Evolutionary conservation across 176 grass and related monocot species (phyloP), one percentile per base, ranked within the genome.

Genomic region (Aegilops bicornis): DNA sequence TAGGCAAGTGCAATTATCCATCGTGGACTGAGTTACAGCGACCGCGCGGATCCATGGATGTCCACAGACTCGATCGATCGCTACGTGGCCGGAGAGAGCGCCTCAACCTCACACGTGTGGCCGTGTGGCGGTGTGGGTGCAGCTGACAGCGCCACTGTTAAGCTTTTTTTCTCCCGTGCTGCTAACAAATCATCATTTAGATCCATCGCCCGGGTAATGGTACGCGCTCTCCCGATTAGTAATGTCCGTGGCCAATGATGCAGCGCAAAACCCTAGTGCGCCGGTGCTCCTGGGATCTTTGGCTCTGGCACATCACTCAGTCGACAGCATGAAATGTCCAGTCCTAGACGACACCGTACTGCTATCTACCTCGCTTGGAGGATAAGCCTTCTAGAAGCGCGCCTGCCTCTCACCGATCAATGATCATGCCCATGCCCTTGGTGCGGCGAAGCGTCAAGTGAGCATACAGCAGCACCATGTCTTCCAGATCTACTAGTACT

Each of bases 361-460:
- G 1, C 23, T 73, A 73, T 71, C 22, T 14, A 16, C 47, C 47
- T 16, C 6, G 3, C 23, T 14, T 17, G 25, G 12, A 50, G 25
- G 73, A 52, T 50, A 76, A 10, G 47, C 15, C 43, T 76, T 76
- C 73, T 76, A 76, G 73, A 76, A 76, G n/a, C 70, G 7, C 11
- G 17, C 33, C 67, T 16, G 17, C 8, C 20, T 20, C 39, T 16
- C 37, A 29, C 16, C 42, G 52, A 56, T 20, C 52, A 20, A 8
- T 56, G 62, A 29, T 64, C 62, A 33, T 6, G 27, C 24, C 0
- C 62, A 33, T 6, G 27, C 24, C 0, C 33, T 70, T 33, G 9
- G 30, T 70, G 32, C 20, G 67, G 67, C 31, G 67, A 70, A 12
- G 32, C 67, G 67, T 37, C 32, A 37, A 11, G 67, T 37, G 67